Percentiles rank a stretch among this genome's conserved stretches.
Evolutionary conservation across 805 yeast genomes (phyloP).

Genomic region (Hanseniaspora taiwanica): DNA sequence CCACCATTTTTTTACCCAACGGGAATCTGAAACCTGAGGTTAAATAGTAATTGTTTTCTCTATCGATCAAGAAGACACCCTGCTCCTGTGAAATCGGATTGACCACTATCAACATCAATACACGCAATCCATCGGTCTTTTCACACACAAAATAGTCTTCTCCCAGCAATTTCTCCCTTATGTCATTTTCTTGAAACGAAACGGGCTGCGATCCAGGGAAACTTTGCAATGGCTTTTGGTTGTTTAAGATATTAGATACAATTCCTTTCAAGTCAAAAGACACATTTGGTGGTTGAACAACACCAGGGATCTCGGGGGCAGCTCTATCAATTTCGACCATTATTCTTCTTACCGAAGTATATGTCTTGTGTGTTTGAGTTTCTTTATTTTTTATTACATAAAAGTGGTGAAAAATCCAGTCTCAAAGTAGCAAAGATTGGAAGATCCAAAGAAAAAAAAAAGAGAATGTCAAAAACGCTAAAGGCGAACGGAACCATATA

Average conservation of each 20-base stretch:
- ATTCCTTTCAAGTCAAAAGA: slow-evolving; percentile 52
- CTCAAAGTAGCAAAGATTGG: not conserved
- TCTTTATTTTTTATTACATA: too few relatives aligned
- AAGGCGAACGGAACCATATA: too few relatives aligned
- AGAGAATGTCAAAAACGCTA: too few relatives aligned
- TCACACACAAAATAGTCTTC: slow-evolving; percentile 92
- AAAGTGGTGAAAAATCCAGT: not conserved
- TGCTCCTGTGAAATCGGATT: slow-evolving; percentile 66
- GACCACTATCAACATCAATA: slow-evolving; percentile 53
- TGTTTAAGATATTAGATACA: slow-evolving; percentile 49
- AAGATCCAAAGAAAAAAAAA: too few relatives aligned
- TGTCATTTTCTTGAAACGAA: slow-evolving; percentile 67
- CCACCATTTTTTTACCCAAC: slow-evolving; percentile 15
- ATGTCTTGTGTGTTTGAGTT: not conserved
- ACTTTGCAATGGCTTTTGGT: slow-evolving; percentile 32
- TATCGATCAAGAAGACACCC: slow-evolving; percentile 75
- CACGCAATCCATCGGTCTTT: slow-evolving; percentile 86
- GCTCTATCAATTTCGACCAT: slow-evolving; percentile 24
- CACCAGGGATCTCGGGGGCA: slow-evolving; percentile 83
- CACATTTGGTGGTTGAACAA: slow-evolving; percentile 57
- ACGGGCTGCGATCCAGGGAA: slow-evolving; percentile 97
- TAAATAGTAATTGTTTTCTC: slow-evolving; percentile 77
- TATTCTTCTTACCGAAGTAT: not conserved
- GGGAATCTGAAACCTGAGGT: slow-evolving; percentile 84
- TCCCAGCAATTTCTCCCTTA: slow-evolving; percentile 42